phyloP scores from a whole-genome alignment of 441 rosid species.

The Jatropha multifida region DNA sequence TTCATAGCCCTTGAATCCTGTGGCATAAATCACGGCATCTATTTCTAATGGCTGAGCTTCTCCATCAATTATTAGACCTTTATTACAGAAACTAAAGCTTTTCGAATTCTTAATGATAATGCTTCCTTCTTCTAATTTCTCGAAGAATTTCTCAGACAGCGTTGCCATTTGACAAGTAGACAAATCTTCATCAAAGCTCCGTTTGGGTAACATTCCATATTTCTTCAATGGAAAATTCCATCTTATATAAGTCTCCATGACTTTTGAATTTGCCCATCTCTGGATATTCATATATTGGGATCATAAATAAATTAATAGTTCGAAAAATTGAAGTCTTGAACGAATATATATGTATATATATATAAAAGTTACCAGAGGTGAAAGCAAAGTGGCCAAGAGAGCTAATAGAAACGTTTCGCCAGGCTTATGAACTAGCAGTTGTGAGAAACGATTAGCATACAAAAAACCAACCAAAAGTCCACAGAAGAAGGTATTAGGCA shows the following conservation, averaged over 20 bases:
- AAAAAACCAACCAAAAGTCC: conserved; percentile 31
- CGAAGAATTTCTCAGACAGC: conserved; percentile 24
- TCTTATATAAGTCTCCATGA: conserved; percentile 16
- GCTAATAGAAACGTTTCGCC: conserved; percentile 24
- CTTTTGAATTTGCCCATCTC: conserved; percentile 26
- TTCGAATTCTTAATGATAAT: conserved; percentile 17
- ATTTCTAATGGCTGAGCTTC: conserved; percentile 11
- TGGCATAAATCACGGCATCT: conserved; percentile 23
- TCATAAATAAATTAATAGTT: not conserved
- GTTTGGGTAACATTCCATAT: conserved; percentile 20
- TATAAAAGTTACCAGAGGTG: conserved; percentile 18
- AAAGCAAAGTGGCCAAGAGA: conserved; percentile 17
- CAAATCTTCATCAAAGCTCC: conserved; percentile 12
- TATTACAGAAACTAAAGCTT: conserved; percentile 15
- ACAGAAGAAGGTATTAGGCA: conserved; percentile 33
- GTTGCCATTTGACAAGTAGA: conserved; percentile 10
- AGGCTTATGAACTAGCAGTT: conserved; percentile 42
- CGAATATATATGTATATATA: too few species aligned
- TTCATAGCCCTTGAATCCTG: conserved; percentile 22
- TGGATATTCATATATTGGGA: not conserved
- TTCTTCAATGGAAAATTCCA: conserved; percentile 26
- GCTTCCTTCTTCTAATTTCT: conserved; percentile 28
- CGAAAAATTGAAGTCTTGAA: too few species aligned
- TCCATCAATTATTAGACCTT: conserved; percentile 20
- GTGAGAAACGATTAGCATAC: conserved; percentile 40